Percentiles rank a stretch among this genome's conserved stretches.
Evolutionary conservation across 2,329 filamentous ascomycete genomes (phyloP).

Genomic region (Cryphonectria japonica): DNA sequence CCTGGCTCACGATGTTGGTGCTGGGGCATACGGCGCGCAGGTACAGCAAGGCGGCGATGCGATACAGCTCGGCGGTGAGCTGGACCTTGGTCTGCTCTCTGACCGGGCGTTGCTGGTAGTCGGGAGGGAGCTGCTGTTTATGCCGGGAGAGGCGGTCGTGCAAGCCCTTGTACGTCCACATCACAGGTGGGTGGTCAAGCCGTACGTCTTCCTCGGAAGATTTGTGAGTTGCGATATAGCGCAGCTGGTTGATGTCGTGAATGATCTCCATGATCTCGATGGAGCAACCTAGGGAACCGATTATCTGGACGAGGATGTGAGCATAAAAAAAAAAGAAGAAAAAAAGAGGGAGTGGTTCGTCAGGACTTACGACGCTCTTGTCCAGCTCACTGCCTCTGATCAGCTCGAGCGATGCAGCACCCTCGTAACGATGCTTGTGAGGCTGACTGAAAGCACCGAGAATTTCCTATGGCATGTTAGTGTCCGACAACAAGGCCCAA

Average conservation of each 20-base stretch:
- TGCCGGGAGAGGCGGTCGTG: slow-evolving; percentile 36
- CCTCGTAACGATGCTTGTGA: slow-evolving; percentile 30
- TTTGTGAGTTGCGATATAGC: slow-evolving; percentile 24
- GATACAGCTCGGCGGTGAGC: slow-evolving; percentile 55
- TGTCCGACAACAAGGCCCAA: too few relatives aligned
- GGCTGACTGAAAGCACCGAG: slow-evolving; percentile 49
- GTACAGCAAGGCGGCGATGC: slow-evolving; percentile 45
- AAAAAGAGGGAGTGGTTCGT: neutral
- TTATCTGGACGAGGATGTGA: slow-evolving; percentile 42
- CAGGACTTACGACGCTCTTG: slow-evolving; percentile 37
- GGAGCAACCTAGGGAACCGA: slow-evolving; percentile 52
- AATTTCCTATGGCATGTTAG: slow-evolving; percentile 38
- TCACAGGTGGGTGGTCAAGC: slow-evolving; percentile 29
- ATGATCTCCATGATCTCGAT: slow-evolving; percentile 50
- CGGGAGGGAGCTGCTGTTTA: slow-evolving; percentile 36
- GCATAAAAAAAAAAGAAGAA: neutral
- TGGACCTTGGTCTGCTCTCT: slow-evolving; percentile 37
- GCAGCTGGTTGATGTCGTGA: slow-evolving; percentile 46
- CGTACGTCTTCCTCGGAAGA: slow-evolving; percentile 2
- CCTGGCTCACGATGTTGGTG: slow-evolving; percentile 35
- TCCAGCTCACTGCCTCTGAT: slow-evolving; percentile 38
- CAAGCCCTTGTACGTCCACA: slow-evolving; percentile 36
- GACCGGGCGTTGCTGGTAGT: slow-evolving; percentile 32
- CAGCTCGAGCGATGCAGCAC: slow-evolving; percentile 36
- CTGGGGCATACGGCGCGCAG: slow-evolving; percentile 38